phyloP scores from a whole-genome alignment of 345 rosid genomes.

The Streptanthus diversifolius region DNA sequence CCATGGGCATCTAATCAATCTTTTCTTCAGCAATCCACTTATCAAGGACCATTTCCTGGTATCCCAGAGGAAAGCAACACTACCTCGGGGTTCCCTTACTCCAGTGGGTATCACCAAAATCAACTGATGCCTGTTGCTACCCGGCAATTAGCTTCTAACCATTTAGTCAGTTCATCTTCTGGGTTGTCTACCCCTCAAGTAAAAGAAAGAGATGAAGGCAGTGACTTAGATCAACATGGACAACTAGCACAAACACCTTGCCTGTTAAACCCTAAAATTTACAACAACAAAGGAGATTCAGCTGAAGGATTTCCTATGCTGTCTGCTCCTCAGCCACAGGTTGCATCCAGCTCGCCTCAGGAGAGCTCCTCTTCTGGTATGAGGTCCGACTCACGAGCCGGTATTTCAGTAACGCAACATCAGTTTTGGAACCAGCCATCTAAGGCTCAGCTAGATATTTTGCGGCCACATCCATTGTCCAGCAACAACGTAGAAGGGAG shows the following conservation, averaged over 20 bases:
- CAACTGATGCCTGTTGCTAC: constrained; percentile 40
- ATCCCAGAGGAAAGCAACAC: constrained; percentile 37
- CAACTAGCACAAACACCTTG: constrained; percentile 43
- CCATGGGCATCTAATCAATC: constrained; percentile 45
- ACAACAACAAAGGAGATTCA: constrained; percentile 32
- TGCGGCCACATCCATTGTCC: constrained; percentile 37
- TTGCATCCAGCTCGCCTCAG: constrained; percentile 39
- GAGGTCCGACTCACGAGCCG: constrained; percentile 38
- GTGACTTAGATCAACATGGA: constrained; percentile 46
- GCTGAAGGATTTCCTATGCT: constrained; percentile 44
- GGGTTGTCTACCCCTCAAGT: constrained; percentile 39
- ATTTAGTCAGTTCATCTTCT: constrained; percentile 34
- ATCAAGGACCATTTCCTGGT: constrained; percentile 41
- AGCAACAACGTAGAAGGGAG: constrained; percentile 38
- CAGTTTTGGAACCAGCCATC: constrained; percentile 40
- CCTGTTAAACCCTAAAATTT: constrained; percentile 26
- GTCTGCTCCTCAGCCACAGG: constrained; percentile 39
- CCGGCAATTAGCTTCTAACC: constrained; percentile 34
- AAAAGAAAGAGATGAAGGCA: constrained; percentile 37
- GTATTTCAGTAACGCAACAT: constrained; percentile 41
- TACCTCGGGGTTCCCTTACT: constrained; percentile 45
- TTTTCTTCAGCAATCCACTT: constrained; percentile 38
- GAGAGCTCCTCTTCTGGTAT: constrained; percentile 37
- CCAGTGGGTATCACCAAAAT: constrained; percentile 43
- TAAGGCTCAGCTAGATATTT: constrained; percentile 32